Base-by-base conservation (phyloP, 441 rosid genomes). In the Mallotus repandus region DNA sequence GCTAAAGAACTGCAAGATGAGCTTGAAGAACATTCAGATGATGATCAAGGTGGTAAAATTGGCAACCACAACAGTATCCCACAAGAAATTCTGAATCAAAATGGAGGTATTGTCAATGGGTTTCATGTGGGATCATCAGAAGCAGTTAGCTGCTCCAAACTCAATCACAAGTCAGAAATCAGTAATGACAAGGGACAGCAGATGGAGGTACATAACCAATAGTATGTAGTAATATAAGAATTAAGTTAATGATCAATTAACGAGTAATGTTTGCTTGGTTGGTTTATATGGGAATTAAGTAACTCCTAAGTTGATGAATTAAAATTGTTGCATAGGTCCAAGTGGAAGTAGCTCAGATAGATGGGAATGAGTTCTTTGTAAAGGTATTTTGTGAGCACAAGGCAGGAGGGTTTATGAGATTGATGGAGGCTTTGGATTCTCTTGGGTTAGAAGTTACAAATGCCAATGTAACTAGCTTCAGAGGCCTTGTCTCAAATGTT, bases 321-420 rank as follows among this genome's bases (percentile, higher is more conserved):
- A 18, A 71, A 46, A 16, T 11, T 4, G 22, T 29, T 70, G 60
- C 9, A 43, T 71, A 95, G 99, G 87, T 82, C 10, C 98, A 93
- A 83, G 99, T 95, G 66, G 96, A 95, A 72, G 97, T 95, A 74
- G 88, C 83, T 64, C 97, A 91, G 80, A 77, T 93, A 70, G 88
- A 93, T 62, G 95, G 93, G 14, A 91, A 88, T 55, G 88, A 87
- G 85, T 95, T 91, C 70, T 95, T 91, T 76, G 91, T 95, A 11
- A 93, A 90, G 80, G 97, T 91, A 16, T 92, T 95, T 5, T 87
- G 93, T 57, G 99, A 92, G 86, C 93, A 90, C 77, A 90, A 86
- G 77, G 84, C 89, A 0, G 92, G 99, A 10, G 98, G 96, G 5
- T 93, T 95, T 79, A 88, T 87, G 59, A 89, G 84, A 76, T 80